A percentile compares a stretch with the other conserved stretches of the same genome.
These are phyloP conservation scores for Trichosporon coremiiforme DNA, from an alignment of 1,284 basidiomycete species.

Conservation along the genomic window DNA sequence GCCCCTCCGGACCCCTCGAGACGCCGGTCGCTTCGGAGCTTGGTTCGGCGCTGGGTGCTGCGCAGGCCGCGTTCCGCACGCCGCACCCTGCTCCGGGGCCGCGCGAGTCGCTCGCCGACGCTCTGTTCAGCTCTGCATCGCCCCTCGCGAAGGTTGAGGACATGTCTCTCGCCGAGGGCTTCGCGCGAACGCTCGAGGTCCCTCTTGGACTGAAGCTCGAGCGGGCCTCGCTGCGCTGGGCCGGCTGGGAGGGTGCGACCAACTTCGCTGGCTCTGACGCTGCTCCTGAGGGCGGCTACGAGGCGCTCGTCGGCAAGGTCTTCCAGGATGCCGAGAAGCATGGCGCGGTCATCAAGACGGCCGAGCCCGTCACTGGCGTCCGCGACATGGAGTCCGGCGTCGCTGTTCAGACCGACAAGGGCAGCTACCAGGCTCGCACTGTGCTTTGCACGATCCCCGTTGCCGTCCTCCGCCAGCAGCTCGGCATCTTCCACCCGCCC, in stretches of 20 bases:
- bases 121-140: constrained; percentile 50
- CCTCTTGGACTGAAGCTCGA: constrained; percentile 59
- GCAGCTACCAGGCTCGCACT: constrained; percentile 47
- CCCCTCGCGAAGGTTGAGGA: constrained; percentile 38
- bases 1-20: constrained; percentile 46
- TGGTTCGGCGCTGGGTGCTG: constrained; percentile 41
- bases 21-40: constrained; percentile 34
- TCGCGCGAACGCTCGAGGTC: constrained; percentile 59
- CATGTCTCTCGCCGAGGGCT: constrained; percentile 40
- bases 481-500: constrained; percentile 48
- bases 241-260: constrained; percentile 54
- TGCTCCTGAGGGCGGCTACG: constrained; percentile 60
- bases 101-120: constrained; percentile 45
- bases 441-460: constrained; percentile 58
- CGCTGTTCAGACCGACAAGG: constrained; percentile 40
- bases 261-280: constrained; percentile 59
- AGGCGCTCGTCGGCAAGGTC: constrained; percentile 55
- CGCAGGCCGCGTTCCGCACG: constrained; percentile 41
- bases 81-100: constrained; percentile 45
- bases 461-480: constrained; percentile 53
- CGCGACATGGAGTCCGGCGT: constrained; percentile 33
- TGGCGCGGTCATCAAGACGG: constrained; percentile 53
- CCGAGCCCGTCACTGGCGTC: constrained; percentile 37
- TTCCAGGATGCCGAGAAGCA: constrained; percentile 46
- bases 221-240: constrained; percentile 52